A percentile compares a stretch with the other conserved stretches of the same genome.
Conservation (phyloP, 257 asterid species). For the Handroanthus guayacan region DNA sequence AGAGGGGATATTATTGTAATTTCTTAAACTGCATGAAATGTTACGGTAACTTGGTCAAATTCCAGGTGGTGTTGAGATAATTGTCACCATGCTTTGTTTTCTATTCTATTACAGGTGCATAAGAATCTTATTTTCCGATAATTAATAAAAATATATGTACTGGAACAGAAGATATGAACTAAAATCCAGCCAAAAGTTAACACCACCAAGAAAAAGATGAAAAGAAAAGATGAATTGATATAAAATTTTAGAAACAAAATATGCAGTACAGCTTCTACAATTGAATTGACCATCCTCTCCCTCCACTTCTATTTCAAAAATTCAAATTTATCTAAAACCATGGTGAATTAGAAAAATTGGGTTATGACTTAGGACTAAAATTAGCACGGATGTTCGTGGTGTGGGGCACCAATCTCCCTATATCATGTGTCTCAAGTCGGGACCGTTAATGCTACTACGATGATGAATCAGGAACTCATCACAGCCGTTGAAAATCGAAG, state of each 20-base stretch:
- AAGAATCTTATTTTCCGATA: no score
- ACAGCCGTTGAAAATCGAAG: conserved; percentile 76
- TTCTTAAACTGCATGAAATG: no score
- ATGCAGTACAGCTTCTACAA: conserved; percentile 51
- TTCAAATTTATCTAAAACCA: conserved; percentile 43
- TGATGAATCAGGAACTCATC: conserved; percentile 86
- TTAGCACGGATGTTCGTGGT: conserved; percentile 33
- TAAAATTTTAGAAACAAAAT: conserved; percentile 44
- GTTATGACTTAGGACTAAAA: conserved; percentile 52
- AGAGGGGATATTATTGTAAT: no score
- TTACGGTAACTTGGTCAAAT: no score
- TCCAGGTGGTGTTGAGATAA: no score
- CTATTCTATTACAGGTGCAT: no score
- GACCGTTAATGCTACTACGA: conserved; percentile 60
- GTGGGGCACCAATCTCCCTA: conserved; percentile 43
- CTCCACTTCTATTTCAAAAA: conserved; percentile 48
- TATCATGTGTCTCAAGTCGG: conserved; percentile 79
- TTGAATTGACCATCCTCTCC: conserved; percentile 50
- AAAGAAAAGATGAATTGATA: conserved; percentile 28
- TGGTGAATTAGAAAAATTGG: conserved; percentile 53
- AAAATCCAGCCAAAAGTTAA: background rate
- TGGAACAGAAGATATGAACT: no score
- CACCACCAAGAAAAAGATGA: background rate
- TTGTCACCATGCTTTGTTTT: no score
- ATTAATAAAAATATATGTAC: no score